Percentiles rank a stretch among this genome's conserved stretches.
These are phyloP conservation scores for Daldinia bambusicola DNA, from an alignment of 495 filamentous ascomycete species.

Conservation along the genomic window DNA sequence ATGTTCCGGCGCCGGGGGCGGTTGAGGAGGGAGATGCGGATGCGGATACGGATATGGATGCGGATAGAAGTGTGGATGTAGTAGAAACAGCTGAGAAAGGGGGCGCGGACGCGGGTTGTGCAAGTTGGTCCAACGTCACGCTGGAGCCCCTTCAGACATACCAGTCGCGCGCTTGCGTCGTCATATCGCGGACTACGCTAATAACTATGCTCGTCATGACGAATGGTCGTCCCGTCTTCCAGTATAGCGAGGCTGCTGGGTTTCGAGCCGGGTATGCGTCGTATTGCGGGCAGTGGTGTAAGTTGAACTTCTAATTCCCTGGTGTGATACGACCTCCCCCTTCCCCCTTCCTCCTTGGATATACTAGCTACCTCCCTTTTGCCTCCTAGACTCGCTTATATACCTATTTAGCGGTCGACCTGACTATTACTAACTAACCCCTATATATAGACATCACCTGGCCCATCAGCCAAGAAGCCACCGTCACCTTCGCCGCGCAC, in stretches of 20 bases:
- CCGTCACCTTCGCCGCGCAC: conserved; percentile 49
- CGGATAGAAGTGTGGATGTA: too few species aligned
- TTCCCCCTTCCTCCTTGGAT: too few species aligned
- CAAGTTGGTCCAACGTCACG: conserved; percentile 30
- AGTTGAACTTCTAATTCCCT: conserved; percentile 12
- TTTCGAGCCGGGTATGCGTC: conserved; percentile 50
- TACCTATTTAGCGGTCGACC: too few species aligned
- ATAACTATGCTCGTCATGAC: conserved; percentile 48
- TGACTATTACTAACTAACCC: neutral
- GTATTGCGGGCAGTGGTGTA: conserved; percentile 50
- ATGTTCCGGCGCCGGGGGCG: conserved; percentile 4
- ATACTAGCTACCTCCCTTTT: too few species aligned
- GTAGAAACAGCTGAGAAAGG: neutral
- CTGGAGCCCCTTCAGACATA: conserved; percentile 31
- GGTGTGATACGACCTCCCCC: too few species aligned
- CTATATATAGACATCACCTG: conserved; percentile 45
- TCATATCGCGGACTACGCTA: conserved; percentile 49
- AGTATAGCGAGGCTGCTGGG: conserved; percentile 49
- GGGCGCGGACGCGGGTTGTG: neutral
- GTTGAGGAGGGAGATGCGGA: neutral
- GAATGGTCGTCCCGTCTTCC: conserved; percentile 48
- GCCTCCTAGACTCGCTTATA: too few species aligned
- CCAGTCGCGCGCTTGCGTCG: conserved; percentile 41
- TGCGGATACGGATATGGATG: neutral
- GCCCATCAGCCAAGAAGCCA: conserved; percentile 51